Conservation (phyloP, 495 filamentous ascomycete genomes). For the Parathielavia appendiculata region DNA sequence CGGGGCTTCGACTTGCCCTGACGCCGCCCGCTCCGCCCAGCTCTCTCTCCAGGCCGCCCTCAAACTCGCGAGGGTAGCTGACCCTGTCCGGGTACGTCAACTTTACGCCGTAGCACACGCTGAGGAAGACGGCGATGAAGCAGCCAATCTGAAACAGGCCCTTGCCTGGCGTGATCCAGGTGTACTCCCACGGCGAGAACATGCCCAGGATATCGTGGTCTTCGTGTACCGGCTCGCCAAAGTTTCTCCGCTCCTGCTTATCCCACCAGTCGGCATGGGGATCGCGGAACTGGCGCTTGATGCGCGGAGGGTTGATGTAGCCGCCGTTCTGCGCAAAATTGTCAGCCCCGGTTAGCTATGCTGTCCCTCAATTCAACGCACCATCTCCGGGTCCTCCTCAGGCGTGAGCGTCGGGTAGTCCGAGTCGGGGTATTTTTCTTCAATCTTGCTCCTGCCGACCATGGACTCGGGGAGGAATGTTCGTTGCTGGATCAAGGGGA, state of each 20-base stretch:
- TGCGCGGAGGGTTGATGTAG: conserved; percentile 78
- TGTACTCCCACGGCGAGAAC: conserved; percentile 86
- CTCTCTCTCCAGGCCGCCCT: conserved; percentile 77
- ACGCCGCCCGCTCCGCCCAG: conserved; percentile 63
- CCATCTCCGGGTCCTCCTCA: conserved; percentile 72
- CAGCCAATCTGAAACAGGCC: conserved; percentile 65
- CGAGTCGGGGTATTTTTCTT: conserved; percentile 45
- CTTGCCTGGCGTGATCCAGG: conserved; percentile 67
- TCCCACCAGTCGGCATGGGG: conserved; percentile 97
- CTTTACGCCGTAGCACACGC: conserved; percentile 66
- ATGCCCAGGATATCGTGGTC: conserved; percentile 93
- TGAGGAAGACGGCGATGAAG: conserved; percentile 66
- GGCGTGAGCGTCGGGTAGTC: conserved; percentile 54
- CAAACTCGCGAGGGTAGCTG: conserved; percentile 70
- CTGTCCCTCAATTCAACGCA: conserved; percentile 29
- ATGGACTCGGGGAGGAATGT: conserved; percentile 44
- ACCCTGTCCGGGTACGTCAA: conserved; percentile 80
- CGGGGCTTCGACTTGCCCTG: conserved; percentile 36
- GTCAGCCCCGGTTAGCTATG: conserved; percentile 22
- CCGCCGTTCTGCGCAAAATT: conserved; percentile 67
- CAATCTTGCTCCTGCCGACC: conserved; percentile 37
- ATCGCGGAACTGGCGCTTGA: conserved; percentile 86
- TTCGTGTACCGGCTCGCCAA: conserved; percentile 91
- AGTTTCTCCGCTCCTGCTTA: conserved; percentile 93
- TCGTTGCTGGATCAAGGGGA: conserved; percentile 46